A percentile compares a stretch with the other conserved stretches of the same genome.
Evolutionary conservation across 2,329 filamentous ascomycete species (phyloP).

Genomic region (Ophiostoma novo-ulmi): DNA sequence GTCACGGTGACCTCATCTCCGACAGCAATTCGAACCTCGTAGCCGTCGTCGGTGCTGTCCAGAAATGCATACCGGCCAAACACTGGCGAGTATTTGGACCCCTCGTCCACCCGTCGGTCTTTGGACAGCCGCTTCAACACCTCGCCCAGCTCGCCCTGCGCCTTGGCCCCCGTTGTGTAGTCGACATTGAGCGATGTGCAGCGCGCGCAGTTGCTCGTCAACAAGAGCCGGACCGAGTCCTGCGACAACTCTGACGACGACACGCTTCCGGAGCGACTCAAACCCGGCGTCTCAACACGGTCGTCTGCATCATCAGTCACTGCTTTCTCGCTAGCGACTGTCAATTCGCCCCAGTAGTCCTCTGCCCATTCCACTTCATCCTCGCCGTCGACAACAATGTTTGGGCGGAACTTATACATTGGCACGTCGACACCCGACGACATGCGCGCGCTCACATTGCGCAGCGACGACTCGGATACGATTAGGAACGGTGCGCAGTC

Average conservation of each 20-base stretch:
- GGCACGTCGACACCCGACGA: slow-evolving; percentile 48
- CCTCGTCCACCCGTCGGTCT: slow-evolving; percentile 65
- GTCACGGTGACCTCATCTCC: slow-evolving; percentile 52
- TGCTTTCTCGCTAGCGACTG: slow-evolving; percentile 32
- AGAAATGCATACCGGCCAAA: slow-evolving; percentile 71
- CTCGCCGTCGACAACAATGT: slow-evolving; percentile 62
- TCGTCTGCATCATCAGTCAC: neutral
- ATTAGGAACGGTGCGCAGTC: slow-evolving; percentile 73
- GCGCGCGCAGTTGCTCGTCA: slow-evolving; percentile 66
- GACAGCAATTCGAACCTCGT: slow-evolving; percentile 36
- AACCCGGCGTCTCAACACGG: neutral
- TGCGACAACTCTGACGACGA: neutral
- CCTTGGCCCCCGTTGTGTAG: slow-evolving; percentile 58
- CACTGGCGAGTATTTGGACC: slow-evolving; percentile 61
- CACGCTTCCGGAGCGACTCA: slow-evolving; percentile 23
- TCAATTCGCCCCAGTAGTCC: slow-evolving; percentile 65
- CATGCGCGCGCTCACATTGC: slow-evolving; percentile 57
- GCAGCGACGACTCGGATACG: slow-evolving; percentile 63
- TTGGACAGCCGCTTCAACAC: slow-evolving; percentile 65
- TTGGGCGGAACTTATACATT: slow-evolving; percentile 66
- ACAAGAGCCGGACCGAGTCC: slow-evolving; percentile 39
- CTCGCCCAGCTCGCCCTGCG: slow-evolving; percentile 51
- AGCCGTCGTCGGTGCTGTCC: slow-evolving; percentile 18
- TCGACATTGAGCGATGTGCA: slow-evolving; percentile 69
- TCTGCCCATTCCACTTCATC: slow-evolving; percentile 59